These are phyloP conservation scores for Lepidium didymum DNA, from an alignment of 345 rosid genomes.

Conservation along the genomic window DNA sequence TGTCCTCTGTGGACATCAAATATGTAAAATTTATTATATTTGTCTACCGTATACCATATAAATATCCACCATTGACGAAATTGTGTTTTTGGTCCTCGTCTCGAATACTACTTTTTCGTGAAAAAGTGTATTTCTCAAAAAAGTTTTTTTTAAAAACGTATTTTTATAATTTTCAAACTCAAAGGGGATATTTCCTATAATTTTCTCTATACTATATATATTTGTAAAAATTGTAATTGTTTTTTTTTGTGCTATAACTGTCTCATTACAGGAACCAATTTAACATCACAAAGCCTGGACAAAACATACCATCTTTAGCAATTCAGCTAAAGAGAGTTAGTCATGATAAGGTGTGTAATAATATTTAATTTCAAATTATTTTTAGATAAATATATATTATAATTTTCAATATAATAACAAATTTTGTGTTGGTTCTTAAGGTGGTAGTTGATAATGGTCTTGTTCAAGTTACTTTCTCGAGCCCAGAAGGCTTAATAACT, in stretches of 20 bases:
- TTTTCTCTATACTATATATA: too few species aligned
- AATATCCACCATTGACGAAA: too few species aligned
- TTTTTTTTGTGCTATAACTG: neutral
- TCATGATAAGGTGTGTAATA: slow-evolving; percentile 10
- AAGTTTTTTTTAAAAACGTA: too few species aligned
- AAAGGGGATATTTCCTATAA: too few species aligned
- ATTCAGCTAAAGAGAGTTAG: slow-evolving; percentile 23
- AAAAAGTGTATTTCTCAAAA: too few species aligned
- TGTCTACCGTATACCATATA: too few species aligned
- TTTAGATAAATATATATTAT: neutral
- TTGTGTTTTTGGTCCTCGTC: too few species aligned
- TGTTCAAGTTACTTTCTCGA: slow-evolving; percentile 53
- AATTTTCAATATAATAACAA: neutral
- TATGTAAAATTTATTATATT: too few species aligned
- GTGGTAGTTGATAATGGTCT: slow-evolving; percentile 68
- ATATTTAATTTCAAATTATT: neutral
- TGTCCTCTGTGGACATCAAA: too few species aligned
- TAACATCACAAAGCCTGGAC: slow-evolving; percentile 25
- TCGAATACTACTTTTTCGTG: too few species aligned
- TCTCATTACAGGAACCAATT: slow-evolving; percentile 3
- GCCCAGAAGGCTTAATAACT: slow-evolving; percentile 51
- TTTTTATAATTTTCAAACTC: too few species aligned
- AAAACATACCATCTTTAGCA: slow-evolving; percentile 2
- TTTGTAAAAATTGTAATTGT: neutral
- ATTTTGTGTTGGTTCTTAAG: slow-evolving; percentile 32